Evolutionary conservation across 2,329 filamentous ascomycete species (phyloP), one percentile per base, ranked within the genome.

Genomic region (Neoarthrinium moseri): DNA sequence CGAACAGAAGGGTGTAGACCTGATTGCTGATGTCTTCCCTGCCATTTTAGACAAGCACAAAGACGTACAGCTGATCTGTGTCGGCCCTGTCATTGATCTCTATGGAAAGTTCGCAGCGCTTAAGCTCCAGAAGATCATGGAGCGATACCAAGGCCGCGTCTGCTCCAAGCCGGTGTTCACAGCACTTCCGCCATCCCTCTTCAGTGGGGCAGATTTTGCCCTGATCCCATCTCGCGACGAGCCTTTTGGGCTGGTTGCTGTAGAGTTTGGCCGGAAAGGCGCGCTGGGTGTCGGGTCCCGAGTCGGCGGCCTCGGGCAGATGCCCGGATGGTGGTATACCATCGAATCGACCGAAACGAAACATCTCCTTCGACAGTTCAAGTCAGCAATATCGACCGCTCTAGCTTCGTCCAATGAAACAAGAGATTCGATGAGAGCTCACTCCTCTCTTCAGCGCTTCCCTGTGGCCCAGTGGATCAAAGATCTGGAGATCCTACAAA

Each of bases 301-400:
- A 44, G 83, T 86, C 29, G 83, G 83, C 53, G 83, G 83, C 45
- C 71, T 86, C 18, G 81, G 83, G n/a, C 79, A 84, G 20, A 86
- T 86, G 82, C 83, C 83, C 17, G 83, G 83, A 20, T 86, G 82
- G 77, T 86, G 83, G 83, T 86, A 80, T 60, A 85, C 83, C 0
- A 78, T 86, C 46, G 83, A 86, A 59, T 84, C 80, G 0, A 81
- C 75, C 5, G 79, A 79, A 2, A 83, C 81, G 1, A 74, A 74
- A 34, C 83, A 86, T 65, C 65, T 85, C 34, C 69, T 86, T 44
- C 75, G 79, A 36, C 83, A 86, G 58, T 86, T 86, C 69, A 82
- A 80, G 60, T 71, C 74, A 51, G 80, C 83, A 11, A 85, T 86
- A 50, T 67, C 78, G n/a, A 73, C 73, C 42, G 83, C 83, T 2